Evolutionary conservation across 2,329 filamentous ascomycete genomes (phyloP).

Genomic region (Escovopsis sp.): DNA sequence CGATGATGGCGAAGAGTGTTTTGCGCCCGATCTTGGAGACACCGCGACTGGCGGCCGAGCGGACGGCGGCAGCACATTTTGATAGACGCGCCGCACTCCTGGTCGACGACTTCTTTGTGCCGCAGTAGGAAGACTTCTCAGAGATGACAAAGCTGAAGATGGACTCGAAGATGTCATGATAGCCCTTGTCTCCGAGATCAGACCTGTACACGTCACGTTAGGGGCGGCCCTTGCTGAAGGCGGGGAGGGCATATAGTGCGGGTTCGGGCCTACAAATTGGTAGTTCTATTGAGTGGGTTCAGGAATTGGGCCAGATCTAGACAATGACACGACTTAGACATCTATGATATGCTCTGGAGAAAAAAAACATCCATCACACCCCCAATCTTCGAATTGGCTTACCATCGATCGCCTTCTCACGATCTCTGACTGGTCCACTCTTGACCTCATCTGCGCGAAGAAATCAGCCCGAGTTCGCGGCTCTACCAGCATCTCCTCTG

Average conservation of each 20-base stretch:
- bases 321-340: neutral
- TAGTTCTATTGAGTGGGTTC: constrained; percentile 21
- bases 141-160: constrained; percentile 55
- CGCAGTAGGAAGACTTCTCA: constrained; percentile 53
- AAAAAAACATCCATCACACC: neutral
- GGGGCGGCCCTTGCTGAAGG: too few species aligned
- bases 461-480: neutral
- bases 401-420: constrained; percentile 28
- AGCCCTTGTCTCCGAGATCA: constrained; percentile 58
- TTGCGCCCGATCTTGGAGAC: constrained; percentile 55
- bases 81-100: constrained; percentile 43
- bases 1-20: constrained; percentile 63
- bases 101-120: constrained; percentile 35
- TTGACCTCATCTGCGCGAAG: constrained; percentile 18
- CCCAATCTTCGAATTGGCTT: constrained; percentile 2
- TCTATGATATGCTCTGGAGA: neutral
- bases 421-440: constrained; percentile 21
- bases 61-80: constrained; percentile 56
- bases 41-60: constrained; percentile 56
- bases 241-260: constrained; percentile 19
- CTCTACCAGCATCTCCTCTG: too few species aligned
- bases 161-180: constrained; percentile 65
- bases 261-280: constrained; percentile 21
- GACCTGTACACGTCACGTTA: constrained; percentile 10
- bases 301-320: constrained; percentile 20